phyloP scores from a whole-genome alignment of 2,329 filamentous ascomycete genomes.

The Neurospora crassa region DNA sequence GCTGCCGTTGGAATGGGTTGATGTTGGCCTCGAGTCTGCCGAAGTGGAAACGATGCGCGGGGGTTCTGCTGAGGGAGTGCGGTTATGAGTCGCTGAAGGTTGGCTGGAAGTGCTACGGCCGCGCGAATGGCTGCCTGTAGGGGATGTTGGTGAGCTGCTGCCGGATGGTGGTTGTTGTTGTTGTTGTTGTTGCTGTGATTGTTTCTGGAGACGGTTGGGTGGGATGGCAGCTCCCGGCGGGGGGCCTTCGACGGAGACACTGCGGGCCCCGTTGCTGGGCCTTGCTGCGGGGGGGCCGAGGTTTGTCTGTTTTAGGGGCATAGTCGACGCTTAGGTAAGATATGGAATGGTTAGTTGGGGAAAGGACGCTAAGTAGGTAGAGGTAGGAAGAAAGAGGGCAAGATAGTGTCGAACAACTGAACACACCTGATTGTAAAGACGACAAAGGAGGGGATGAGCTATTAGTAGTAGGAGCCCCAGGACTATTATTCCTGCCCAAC shows the following conservation, averaged over 20 bases:
- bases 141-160: conserved; percentile 24
- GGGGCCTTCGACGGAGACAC: conserved; percentile 4
- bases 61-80: conserved; percentile 20
- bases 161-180: conserved; percentile 11
- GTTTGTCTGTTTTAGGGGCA: background rate
- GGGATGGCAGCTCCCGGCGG: conserved; percentile 13
- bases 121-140: conserved; percentile 16
- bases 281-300: conserved; percentile 3
- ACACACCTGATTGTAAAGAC: background rate
- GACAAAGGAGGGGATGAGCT: background rate
- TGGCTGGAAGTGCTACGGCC: conserved; percentile 41
- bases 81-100: conserved; percentile 21
- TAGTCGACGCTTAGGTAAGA: background rate
- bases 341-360: too few species aligned
- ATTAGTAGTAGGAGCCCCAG: background rate
- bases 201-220: conserved; percentile 17
- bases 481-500: background rate
- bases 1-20: conserved; percentile 22
- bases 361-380: too few species aligned
- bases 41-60: conserved; percentile 23
- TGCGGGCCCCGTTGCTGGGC: conserved; percentile 1
- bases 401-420: background rate
- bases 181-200: conserved; percentile 8
- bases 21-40: conserved; percentile 22
- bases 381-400: background rate